Evolutionary conservation across 2,329 filamentous ascomycete genomes (phyloP).

Genomic region (Penicillium sp.): DNA sequence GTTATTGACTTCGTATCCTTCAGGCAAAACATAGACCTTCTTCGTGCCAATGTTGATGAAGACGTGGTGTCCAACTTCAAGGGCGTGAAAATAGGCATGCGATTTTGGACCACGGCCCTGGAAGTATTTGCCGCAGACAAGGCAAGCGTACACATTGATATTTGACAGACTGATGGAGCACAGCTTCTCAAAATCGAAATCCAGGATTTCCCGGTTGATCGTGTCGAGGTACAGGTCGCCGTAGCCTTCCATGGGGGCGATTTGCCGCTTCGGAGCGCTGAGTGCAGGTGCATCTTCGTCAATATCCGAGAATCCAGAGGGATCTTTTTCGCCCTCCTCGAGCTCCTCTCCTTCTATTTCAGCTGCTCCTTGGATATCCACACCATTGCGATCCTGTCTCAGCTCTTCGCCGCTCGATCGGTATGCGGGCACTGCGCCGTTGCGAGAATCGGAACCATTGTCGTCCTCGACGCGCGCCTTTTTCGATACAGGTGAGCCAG

Average conservation of each 20-base stretch:
- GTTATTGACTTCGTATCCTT: conserved; percentile 94
- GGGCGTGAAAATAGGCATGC: conserved; percentile 94
- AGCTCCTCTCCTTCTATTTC: conserved; percentile 64
- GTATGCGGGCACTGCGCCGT: conserved; percentile 27
- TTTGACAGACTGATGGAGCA: conserved; percentile 95
- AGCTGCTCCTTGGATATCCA: conserved; percentile 57
- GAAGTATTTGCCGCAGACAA: conserved; percentile 97
- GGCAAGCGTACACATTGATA: conserved; percentile 97
- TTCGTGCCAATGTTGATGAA: conserved; percentile 87
- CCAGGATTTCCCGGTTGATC: conserved; percentile 85
- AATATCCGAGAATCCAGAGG: conserved; percentile 30
- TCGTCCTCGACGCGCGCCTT: conserved; percentile 45
- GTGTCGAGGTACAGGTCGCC: conserved; percentile 97
- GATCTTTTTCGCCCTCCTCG: conserved; percentile 34
- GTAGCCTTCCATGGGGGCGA: conserved; percentile 81
- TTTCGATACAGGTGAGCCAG: conserved; percentile 47
- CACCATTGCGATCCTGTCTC: conserved; percentile 39
- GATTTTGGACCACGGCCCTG: conserved; percentile 92
- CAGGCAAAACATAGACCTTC: conserved; percentile 63
- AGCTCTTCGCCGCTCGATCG: conserved; percentile 33
- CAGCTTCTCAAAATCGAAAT: conserved; percentile 98
- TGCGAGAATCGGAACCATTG: conserved; percentile 25
- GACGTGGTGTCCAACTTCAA: conserved; percentile 94
- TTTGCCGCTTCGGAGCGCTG: conserved; percentile 59
- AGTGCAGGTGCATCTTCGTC: conserved; percentile 41